Evolutionary conservation across 306 rosid species (phyloP).

Genomic region (Rubus idaeus): DNA sequence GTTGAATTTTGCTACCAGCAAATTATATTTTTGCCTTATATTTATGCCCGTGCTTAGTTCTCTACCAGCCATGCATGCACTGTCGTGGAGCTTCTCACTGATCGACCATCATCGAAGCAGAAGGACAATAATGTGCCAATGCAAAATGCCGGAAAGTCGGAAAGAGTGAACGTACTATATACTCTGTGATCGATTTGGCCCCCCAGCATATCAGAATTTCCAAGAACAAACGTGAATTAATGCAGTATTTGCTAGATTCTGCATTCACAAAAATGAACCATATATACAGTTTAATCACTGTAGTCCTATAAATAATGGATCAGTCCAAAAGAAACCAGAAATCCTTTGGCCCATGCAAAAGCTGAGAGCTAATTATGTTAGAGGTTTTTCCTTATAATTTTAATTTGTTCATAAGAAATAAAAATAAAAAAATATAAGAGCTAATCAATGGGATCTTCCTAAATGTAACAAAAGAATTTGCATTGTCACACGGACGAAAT

Average conservation of each 20-base stretch:
- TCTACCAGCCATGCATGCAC: neutral
- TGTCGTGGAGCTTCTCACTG: neutral
- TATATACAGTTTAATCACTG: neutral
- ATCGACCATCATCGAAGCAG: neutral
- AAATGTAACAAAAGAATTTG: neutral
- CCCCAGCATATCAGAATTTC: neutral
- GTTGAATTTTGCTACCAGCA: too few relatives aligned
- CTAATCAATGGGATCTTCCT: neutral
- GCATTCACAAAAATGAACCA: neutral
- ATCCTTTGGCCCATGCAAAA: conserved; percentile 8
- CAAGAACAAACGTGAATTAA: neutral
- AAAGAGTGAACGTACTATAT: neutral
- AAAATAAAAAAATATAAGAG: too few relatives aligned
- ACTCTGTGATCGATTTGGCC: neutral
- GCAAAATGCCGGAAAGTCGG: neutral
- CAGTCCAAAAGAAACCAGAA: neutral
- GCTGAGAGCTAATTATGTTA: neutral
- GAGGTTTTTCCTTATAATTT: too few relatives aligned
- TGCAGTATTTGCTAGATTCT: neutral
- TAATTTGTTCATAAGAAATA: too few relatives aligned
- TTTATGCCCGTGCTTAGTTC: neutral
- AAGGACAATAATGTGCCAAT: neutral
- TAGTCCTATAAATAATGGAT: neutral
- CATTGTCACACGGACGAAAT: neutral
- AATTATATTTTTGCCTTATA: too few relatives aligned